phyloP scores from a whole-genome alignment of 1,284 basidiomycete genomes.

The Pseudozyma tsukubaensis region DNA sequence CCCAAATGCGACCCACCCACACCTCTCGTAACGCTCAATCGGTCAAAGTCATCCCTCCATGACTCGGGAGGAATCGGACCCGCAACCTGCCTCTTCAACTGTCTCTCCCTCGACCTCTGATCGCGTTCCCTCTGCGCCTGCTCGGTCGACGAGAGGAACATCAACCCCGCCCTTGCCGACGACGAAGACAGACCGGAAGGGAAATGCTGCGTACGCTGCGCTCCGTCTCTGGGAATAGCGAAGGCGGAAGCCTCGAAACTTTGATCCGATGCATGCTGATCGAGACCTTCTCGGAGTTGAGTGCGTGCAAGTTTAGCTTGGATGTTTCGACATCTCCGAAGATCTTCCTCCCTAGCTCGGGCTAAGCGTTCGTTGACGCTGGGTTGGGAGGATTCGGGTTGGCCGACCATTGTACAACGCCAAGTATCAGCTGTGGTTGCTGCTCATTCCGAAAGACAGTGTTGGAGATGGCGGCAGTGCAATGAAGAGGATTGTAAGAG shows the following conservation, averaged over 20 bases:
- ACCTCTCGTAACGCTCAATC: conserved; percentile 28
- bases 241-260: background rate
- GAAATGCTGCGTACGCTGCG: background rate
- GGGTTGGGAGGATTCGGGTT: conserved; percentile 16
- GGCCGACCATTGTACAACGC: background rate
- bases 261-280: background rate
- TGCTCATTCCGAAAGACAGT: background rate
- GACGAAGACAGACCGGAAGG: conserved; percentile 1
- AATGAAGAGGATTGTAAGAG: too few relatives aligned
- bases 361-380: conserved; percentile 43
- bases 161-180: conserved; percentile 33
- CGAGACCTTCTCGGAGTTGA: background rate
- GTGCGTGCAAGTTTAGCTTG: conserved; percentile 28
- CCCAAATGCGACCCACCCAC: background rate
- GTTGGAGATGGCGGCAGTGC: too few relatives aligned
- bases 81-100: conserved; percentile 43
- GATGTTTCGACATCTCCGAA: conserved; percentile 34
- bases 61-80: conserved; percentile 49
- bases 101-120: conserved; percentile 16
- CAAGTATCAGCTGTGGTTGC: too few relatives aligned
- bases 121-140: conserved; percentile 32
- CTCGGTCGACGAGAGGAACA: conserved; percentile 31
- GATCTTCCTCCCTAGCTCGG: conserved; percentile 33
- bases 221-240: background rate
- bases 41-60: conserved; percentile 44